Percentiles rank a stretch among this genome's conserved stretches.
Evolutionary conservation across 768 basidiomycete genomes (phyloP).

Genomic region (Pholiota microspora): DNA sequence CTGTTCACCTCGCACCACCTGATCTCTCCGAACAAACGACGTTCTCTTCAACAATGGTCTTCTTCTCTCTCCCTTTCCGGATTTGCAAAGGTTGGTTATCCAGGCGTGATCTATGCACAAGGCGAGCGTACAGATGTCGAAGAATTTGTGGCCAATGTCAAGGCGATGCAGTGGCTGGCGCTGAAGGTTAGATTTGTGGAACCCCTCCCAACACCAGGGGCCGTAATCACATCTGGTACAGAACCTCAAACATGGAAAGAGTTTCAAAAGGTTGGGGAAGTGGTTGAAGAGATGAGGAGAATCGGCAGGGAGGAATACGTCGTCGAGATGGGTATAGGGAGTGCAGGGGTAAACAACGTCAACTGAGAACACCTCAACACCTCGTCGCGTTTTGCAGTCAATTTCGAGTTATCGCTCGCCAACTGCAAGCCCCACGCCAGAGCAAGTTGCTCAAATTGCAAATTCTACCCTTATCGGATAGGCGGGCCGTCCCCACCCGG

Average conservation of each 20-base stretch:
- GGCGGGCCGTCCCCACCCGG: conserved; percentile 8
- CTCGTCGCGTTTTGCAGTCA: too few species aligned
- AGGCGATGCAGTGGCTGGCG: conserved; percentile 79
- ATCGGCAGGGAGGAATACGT: conserved; percentile 55
- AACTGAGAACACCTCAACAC: background rate
- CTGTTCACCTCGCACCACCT: conserved; percentile 76
- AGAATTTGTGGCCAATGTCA: conserved; percentile 65
- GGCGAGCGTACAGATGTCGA: conserved; percentile 51
- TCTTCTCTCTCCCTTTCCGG: conserved; percentile 52
- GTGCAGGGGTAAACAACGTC: conserved; percentile 17
- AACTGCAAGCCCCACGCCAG: too few species aligned
- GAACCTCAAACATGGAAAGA: conserved; percentile 48
- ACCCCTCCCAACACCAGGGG: conserved; percentile 24
- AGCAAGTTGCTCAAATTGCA: too few species aligned
- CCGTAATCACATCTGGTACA: background rate
- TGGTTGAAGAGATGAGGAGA: conserved; percentile 62
- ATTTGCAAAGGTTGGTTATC: conserved; percentile 75
- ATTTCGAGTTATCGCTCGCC: too few species aligned
- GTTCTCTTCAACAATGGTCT: conserved; percentile 55
- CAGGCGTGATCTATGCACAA: conserved; percentile 73
- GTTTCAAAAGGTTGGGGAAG: conserved; percentile 67
- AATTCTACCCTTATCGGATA: background rate
- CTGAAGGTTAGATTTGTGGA: conserved; percentile 62
- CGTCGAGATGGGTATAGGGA: conserved; percentile 67
- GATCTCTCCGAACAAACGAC: conserved; percentile 60